Percentiles rank a stretch among this genome's conserved stretches.
These are phyloP conservation scores for Debaryomyces singareniensis DNA, from an alignment of 1,139 yeast species.

Conservation along the genomic window DNA sequence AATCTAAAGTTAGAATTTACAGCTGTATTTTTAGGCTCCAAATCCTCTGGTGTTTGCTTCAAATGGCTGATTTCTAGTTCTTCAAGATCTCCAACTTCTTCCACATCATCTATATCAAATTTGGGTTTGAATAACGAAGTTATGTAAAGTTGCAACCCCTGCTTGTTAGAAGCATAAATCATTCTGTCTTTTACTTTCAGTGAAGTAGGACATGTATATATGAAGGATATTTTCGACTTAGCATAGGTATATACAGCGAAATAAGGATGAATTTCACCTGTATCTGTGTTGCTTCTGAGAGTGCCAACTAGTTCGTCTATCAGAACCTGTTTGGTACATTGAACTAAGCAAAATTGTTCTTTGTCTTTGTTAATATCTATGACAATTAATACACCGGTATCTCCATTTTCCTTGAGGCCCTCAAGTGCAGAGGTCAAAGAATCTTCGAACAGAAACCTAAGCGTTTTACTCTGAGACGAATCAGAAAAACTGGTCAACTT, in stretches of 20 bases:
- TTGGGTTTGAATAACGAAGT: slow-evolving; percentile 21
- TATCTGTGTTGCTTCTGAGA: slow-evolving; percentile 10
- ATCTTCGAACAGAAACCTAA: slow-evolving; percentile 24
- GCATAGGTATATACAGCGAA: slow-evolving; percentile 51
- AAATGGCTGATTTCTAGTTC: slow-evolving; percentile 48
- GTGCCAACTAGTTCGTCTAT: slow-evolving; percentile 16
- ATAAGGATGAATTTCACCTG: slow-evolving; percentile 25
- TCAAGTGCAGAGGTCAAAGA: slow-evolving; percentile 13
- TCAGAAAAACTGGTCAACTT: slow-evolving; percentile 34
- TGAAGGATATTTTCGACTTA: slow-evolving; percentile 40
- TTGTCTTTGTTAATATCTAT: slow-evolving; percentile 25
- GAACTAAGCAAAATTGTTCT: slow-evolving; percentile 22
- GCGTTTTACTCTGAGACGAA: slow-evolving; percentile 9
- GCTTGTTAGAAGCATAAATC: slow-evolving; percentile 84
- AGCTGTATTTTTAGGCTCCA: slow-evolving; percentile 10
- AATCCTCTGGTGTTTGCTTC: slow-evolving; percentile 7
- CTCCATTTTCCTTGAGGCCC: not conserved
- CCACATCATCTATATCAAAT: slow-evolving; percentile 26
- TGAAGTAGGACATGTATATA: slow-evolving; percentile 86
- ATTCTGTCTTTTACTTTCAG: slow-evolving; percentile 87
- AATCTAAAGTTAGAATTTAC: slow-evolving; percentile 26
- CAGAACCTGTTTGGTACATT: slow-evolving; percentile 10
- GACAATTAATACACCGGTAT: slow-evolving; percentile 13
- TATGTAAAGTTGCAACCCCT: slow-evolving; percentile 54
- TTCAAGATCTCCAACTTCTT: slow-evolving; percentile 65